Conservation (phyloP, 2,329 filamentous ascomycete species). For the Chrysoporthe deuterocubensis region DNA sequence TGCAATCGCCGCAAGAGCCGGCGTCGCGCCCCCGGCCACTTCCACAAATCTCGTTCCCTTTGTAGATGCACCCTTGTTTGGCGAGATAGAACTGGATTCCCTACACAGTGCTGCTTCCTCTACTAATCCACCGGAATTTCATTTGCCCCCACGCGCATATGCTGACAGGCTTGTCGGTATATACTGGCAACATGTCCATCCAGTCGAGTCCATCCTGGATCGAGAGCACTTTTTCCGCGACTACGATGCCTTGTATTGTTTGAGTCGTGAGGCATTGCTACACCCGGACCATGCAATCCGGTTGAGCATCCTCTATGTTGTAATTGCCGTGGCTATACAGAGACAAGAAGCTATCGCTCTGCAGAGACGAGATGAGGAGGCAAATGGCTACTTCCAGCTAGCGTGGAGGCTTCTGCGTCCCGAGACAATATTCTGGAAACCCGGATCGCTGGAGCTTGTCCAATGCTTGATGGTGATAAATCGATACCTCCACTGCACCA, state of each 20-base stretch:
- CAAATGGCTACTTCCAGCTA: conserved; percentile 46
- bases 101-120: not conserved
- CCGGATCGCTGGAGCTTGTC: conserved; percentile 47
- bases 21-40: conserved; percentile 1
- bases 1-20: not conserved
- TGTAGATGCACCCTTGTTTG: conserved; percentile 1
- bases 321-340: conserved; percentile 51
- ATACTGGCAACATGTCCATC: conserved; percentile 52
- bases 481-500: conserved; percentile 54
- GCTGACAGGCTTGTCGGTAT: conserved; percentile 50
- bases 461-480: conserved; percentile 52
- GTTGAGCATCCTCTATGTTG: conserved; percentile 49
- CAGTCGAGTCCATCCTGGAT: conserved; percentile 51
- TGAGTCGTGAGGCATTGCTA: conserved; percentile 33
- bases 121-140: conserved; percentile 36
- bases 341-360: conserved; percentile 45
- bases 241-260: conserved; percentile 46
- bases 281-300: conserved; percentile 47
- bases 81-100: conserved; percentile 1
- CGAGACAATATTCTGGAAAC: conserved; percentile 43
- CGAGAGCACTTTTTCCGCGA: conserved; percentile 40
- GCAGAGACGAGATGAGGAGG: conserved; percentile 45
- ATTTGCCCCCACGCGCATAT: conserved; percentile 48
- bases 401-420: conserved; percentile 48
- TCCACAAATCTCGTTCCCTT: conserved; percentile 3